These are phyloP conservation scores for Pseudopediastrum boryanum DNA, from an alignment of 139 green algal genomes.

Conservation along the genomic window DNA sequence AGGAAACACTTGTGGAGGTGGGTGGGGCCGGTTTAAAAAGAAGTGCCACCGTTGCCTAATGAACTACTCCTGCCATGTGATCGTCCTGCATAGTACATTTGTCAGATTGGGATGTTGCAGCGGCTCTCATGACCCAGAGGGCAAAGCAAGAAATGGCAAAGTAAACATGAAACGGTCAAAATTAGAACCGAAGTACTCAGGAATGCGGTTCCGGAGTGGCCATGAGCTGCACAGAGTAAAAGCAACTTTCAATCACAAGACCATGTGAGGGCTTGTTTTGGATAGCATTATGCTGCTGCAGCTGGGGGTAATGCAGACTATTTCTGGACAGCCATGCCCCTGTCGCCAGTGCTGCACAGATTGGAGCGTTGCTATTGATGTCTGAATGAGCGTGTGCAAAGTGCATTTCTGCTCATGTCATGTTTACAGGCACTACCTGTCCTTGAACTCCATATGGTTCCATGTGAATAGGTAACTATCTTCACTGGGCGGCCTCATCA, in stretches of 20 bases:
- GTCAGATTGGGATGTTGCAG: too few species aligned
- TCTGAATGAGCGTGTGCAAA: too few species aligned
- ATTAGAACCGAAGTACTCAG: too few species aligned
- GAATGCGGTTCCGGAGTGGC: background rate
- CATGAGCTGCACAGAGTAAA: too few species aligned
- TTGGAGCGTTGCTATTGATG: background rate
- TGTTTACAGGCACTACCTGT: background rate
- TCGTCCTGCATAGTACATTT: background rate
- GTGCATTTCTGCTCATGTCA: too few species aligned
- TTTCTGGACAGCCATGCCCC: background rate
- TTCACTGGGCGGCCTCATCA: conserved; percentile 64
- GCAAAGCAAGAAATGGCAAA: too few species aligned
- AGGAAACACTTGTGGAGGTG: conserved; percentile 40
- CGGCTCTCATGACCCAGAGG: too few species aligned
- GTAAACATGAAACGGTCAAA: too few species aligned
- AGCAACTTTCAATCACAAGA: too few species aligned
- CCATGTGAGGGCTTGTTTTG: too few species aligned
- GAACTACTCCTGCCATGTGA: background rate
- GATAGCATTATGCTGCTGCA: conserved; percentile 1
- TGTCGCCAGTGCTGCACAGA: conserved; percentile 15
- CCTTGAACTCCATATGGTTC: background rate
- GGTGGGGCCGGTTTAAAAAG: background rate
- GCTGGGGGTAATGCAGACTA: background rate
- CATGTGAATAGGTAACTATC: conserved; percentile 46
- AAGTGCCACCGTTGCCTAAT: background rate